A percentile compares a stretch with the other conserved stretches of the same genome.
Conservation (phyloP, 306 rosid species). For the Citrullus colocynthis region DNA sequence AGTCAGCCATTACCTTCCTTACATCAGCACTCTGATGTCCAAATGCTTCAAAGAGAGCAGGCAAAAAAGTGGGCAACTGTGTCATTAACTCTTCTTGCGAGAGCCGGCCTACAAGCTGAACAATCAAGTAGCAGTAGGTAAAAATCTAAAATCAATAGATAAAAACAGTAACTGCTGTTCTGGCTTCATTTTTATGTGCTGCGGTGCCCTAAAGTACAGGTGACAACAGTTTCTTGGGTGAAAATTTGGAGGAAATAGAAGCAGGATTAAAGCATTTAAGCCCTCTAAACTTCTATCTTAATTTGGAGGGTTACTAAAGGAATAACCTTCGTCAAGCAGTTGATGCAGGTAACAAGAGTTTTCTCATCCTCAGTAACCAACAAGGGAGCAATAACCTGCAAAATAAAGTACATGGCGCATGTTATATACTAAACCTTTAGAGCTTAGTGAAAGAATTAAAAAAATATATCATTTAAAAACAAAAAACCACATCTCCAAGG, state of each 20-base stretch:
- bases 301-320: neutral
- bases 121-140: neutral
- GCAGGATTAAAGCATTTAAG: neutral
- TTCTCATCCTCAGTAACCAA: slow-evolving; percentile 90
- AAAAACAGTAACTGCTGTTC: neutral
- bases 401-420: slow-evolving; percentile 9
- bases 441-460: neutral
- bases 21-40: slow-evolving; percentile 98
- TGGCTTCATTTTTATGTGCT: neutral
- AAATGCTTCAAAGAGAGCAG: slow-evolving; percentile 91
- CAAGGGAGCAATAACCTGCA: slow-evolving; percentile 87
- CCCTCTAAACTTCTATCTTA: neutral
- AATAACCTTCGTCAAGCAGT: slow-evolving; percentile 83
- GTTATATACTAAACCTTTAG: neutral
- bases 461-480: neutral
- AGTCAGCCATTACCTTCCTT: slow-evolving; percentile 54
- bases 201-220: neutral
- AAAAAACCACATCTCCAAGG: neutral
- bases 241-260: neutral
- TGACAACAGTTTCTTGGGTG: neutral
- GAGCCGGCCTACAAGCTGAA: slow-evolving; percentile 78
- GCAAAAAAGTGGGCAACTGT: slow-evolving; percentile 84
- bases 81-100: slow-evolving; percentile 81
- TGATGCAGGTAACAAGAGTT: slow-evolving; percentile 82
- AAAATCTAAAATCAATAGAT: neutral